A percentile compares a stretch with the other conserved stretches of the same genome.
phyloP scores from a whole-genome alignment of 1,284 basidiomycete genomes.

The Coniferiporia sulphurascens region DNA sequence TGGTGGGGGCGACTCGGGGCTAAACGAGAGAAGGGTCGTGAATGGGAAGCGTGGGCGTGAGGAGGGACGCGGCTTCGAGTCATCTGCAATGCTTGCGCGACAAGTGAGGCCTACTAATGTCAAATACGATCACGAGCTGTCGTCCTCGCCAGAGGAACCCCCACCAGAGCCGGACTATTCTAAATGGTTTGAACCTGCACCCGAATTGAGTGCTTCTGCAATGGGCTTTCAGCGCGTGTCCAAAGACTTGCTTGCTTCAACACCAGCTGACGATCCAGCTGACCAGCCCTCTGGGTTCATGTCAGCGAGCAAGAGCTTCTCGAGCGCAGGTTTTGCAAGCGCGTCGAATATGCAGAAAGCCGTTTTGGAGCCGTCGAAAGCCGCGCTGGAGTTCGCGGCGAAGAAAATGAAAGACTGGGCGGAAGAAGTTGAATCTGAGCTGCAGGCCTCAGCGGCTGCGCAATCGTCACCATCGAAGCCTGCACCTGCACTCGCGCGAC shows the following conservation, averaged over 20 bases:
- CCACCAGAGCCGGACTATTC: constrained; percentile 43
- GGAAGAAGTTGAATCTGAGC: constrained; percentile 32
- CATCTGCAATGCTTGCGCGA: neutral
- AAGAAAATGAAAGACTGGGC: constrained; percentile 52
- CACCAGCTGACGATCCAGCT: neutral
- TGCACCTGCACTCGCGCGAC: neutral
- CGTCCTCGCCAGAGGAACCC: constrained; percentile 38
- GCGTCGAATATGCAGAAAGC: constrained; percentile 30
- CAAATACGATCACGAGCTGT: constrained; percentile 24
- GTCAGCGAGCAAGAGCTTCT: neutral
- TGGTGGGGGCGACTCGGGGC: neutral
- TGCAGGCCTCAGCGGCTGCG: neutral
- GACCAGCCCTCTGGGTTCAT: neutral
- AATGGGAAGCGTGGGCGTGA: neutral
- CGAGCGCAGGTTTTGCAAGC: constrained; percentile 11
- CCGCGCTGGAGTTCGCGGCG: constrained; percentile 52
- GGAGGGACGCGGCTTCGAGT: neutral
- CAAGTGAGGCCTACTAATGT: neutral
- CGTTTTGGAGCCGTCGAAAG: constrained; percentile 48
- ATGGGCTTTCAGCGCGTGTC: constrained; percentile 13
- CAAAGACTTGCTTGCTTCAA: constrained; percentile 2
- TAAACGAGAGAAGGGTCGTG: neutral
- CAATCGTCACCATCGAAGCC: neutral
- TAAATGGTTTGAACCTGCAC: constrained; percentile 49
- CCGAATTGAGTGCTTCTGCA: neutral